phyloP scores from a whole-genome alignment of 768 basidiomycete species.

The Phaeolepiota aurea region DNA sequence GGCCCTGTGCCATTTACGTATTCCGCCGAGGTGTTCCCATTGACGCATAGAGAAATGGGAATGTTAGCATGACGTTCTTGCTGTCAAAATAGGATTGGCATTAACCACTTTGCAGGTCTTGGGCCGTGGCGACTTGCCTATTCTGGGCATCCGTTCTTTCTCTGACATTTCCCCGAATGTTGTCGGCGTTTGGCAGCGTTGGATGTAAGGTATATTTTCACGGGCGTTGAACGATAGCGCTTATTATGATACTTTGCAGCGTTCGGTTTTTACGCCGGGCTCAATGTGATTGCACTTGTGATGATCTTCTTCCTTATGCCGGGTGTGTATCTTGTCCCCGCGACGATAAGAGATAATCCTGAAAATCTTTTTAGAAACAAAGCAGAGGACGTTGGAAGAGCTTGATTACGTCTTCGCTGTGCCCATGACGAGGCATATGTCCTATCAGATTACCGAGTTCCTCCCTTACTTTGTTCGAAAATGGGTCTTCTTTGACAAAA shows the following conservation, averaged over 20 bases:
- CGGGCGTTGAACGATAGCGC: too few species aligned
- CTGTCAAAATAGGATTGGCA: constrained; percentile 12
- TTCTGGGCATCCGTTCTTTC: constrained; percentile 37
- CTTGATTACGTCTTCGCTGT: constrained; percentile 39
- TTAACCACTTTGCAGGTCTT: constrained; percentile 29
- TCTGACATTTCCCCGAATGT: constrained; percentile 40
- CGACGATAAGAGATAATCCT: too few species aligned
- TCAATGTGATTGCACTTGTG: constrained; percentile 37
- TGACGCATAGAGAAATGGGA: constrained; percentile 67
- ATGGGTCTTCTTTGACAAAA: constrained; percentile 28
- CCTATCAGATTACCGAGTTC: constrained; percentile 28
- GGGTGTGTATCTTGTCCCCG: constrained; percentile 16
- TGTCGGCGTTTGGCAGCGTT: constrained; percentile 23
- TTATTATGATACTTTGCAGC: constrained; percentile 16
- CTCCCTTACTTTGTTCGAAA: constrained; percentile 38
- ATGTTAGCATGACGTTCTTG: constrained; percentile 24
- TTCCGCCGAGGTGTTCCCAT: constrained; percentile 87
- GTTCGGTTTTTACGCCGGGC: constrained; percentile 45
- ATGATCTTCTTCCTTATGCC: constrained; percentile 47
- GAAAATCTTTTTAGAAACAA: constrained; percentile 24
- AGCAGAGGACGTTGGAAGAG: constrained; percentile 39
- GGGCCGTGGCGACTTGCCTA: constrained; percentile 44
- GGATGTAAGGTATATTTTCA: constrained; percentile 17
- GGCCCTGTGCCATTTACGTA: constrained; percentile 90
- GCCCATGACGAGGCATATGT: constrained; percentile 30